These are phyloP conservation scores for Cavenderia fasciculata DNA, from an alignment of 78 protist species.

Conservation along the genomic window DNA sequence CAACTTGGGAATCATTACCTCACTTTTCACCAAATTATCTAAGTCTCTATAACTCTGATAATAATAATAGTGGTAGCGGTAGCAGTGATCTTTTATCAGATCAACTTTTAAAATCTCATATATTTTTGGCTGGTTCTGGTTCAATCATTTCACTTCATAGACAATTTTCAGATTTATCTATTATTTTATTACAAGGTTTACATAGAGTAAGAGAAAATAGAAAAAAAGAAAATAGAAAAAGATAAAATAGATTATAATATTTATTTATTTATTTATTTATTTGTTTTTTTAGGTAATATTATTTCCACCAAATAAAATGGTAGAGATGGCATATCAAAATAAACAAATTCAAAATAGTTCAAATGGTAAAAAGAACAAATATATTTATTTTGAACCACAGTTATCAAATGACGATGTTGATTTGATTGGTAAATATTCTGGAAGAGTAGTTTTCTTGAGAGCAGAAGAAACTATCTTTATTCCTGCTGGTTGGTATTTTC, in stretches of 20 bases:
- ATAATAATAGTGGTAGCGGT: neutral
- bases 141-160: constrained; percentile 61
- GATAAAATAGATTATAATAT: neutral
- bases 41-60: neutral
- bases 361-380: constrained; percentile 20
- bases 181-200: constrained; percentile 21
- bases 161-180: constrained; percentile 36
- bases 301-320: constrained; percentile 69
- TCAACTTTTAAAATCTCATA: constrained; percentile 3
- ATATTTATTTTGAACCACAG: constrained; percentile 53
- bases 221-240: too few species aligned
- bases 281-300: constrained; percentile 22
- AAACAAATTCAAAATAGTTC: constrained; percentile 3
- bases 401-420: constrained; percentile 34
- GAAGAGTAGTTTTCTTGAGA: constrained; percentile 30
- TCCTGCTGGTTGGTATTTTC: constrained; percentile 77
- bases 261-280: neutral
- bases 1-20: constrained; percentile 40
- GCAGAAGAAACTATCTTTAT: constrained; percentile 43
- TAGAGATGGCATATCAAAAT: constrained; percentile 55
- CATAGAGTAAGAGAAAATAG: constrained; percentile 12
- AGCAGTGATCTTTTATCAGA: neutral
- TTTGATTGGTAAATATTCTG: constrained; percentile 36
- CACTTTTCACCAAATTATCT: constrained; percentile 16
- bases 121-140: constrained; percentile 35